Evolutionary conservation across 129 eudicot genomes (phyloP).

Genomic region (Artemisia argyi): DNA sequence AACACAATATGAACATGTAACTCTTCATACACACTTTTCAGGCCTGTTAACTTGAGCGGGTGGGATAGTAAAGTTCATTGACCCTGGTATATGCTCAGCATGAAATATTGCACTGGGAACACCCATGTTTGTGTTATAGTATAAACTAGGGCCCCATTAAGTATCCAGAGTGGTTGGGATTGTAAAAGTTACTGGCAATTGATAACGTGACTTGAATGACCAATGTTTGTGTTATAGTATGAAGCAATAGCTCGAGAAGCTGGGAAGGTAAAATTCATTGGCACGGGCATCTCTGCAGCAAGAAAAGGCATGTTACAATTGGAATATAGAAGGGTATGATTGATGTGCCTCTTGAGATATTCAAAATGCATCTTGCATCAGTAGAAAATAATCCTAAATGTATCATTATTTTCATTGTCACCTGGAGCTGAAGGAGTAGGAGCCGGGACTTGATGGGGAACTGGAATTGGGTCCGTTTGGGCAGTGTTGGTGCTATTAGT

Average conservation of each 20-base stretch:
- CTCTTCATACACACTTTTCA: not conserved
- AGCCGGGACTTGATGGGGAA: too few species aligned
- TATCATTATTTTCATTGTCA: constrained; percentile 32
- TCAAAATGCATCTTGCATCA: constrained; percentile 68
- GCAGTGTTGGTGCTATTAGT: too few species aligned
- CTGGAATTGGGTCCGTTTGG: too few species aligned
- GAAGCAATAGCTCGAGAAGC: not conserved
- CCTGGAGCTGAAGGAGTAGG: constrained; percentile 14
- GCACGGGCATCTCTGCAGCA: constrained; percentile 64
- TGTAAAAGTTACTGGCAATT: not conserved
- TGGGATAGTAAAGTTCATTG: too few species aligned
- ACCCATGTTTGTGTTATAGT: not conserved
- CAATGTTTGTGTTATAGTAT: too few species aligned
- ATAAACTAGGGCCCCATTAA: not conserved
- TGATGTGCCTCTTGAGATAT: constrained; percentile 47
- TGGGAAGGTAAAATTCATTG: constrained; percentile 26
- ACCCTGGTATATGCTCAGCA: too few species aligned
- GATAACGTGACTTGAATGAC: too few species aligned
- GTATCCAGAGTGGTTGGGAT: not conserved
- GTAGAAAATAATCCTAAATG: constrained; percentile 62
- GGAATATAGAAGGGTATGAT: constrained; percentile 53
- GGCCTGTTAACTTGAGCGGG: too few species aligned
- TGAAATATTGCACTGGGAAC: not conserved
- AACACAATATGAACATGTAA: constrained; percentile 23
- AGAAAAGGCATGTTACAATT: constrained; percentile 51